A percentile compares a stretch with the other conserved stretches of the same genome.
These are phyloP conservation scores for Afroboletus lepidellus DNA, from an alignment of 1,284 basidiomycete species.

Conservation along the genomic window DNA sequence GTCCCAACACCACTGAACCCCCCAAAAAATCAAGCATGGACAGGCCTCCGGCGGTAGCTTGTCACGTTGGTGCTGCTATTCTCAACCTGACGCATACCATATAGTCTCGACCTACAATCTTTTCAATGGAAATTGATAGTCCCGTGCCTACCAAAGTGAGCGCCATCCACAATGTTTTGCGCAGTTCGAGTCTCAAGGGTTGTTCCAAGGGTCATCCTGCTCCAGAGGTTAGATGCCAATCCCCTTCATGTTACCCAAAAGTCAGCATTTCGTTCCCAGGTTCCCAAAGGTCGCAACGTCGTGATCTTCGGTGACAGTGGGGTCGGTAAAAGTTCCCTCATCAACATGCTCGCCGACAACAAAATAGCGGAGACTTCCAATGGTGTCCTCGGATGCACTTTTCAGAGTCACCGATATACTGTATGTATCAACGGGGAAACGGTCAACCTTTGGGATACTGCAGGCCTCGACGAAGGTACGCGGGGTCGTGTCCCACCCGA, in stretches of 20 bases:
- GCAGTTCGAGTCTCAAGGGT: not conserved
- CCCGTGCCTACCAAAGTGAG: constrained; percentile 7
- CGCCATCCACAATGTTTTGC: not conserved
- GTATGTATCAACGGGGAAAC: constrained; percentile 16
- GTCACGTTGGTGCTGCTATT: not conserved
- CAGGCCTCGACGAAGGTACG: constrained; percentile 31
- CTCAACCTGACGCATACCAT: constrained; percentile 1
- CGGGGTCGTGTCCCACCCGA: constrained; percentile 22
- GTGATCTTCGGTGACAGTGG: constrained; percentile 36
- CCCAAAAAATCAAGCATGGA: constrained; percentile 2
- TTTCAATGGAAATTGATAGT: constrained; percentile 5
- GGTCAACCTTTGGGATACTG: constrained; percentile 34
- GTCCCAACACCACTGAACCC: not conserved
- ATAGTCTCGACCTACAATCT: constrained; percentile 17
- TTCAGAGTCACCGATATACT: constrained; percentile 19
- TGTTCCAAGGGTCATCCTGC: not conserved
- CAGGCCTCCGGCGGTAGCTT: constrained; percentile 8
- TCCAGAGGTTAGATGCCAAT: constrained; percentile 18
- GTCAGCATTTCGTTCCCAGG: constrained; percentile 1
- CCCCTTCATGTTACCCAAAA: not conserved
- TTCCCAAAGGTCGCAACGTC: constrained; percentile 18
- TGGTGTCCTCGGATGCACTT: constrained; percentile 32
- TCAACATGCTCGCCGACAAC: constrained; percentile 31
- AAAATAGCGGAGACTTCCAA: constrained; percentile 27
- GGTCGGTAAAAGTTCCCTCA: constrained; percentile 33